Evolutionary conservation across 2,329 filamentous ascomycete species (phyloP).

Genomic region (Anisogramma anomala): DNA sequence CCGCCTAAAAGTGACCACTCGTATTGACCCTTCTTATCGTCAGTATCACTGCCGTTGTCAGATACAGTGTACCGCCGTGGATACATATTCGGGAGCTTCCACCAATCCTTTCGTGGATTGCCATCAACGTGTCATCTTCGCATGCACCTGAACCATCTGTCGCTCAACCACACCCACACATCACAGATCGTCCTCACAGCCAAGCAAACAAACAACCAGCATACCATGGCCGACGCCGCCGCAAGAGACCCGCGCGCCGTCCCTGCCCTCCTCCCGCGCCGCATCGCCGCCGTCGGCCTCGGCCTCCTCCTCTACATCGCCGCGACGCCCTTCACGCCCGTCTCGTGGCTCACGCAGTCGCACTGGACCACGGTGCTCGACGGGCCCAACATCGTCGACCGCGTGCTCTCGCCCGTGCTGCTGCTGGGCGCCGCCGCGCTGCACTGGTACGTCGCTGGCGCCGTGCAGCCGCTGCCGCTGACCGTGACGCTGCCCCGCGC

Average conservation of each 20-base stretch:
- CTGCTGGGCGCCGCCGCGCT: conserved; percentile 9
- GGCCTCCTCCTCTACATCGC: conserved; percentile 7
- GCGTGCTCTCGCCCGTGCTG: conserved; percentile 9
- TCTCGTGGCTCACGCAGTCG: conserved; percentile 12
- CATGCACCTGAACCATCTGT: background rate
- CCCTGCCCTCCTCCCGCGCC: conserved; percentile 6
- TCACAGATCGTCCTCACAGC: no score
- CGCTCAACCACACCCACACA: no score
- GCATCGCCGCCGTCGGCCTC: conserved; percentile 7
- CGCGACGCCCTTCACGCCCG: conserved; percentile 4
- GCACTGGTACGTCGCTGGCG: conserved; percentile 13
- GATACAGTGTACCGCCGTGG: no score
- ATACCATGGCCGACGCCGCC: conserved; percentile 3
- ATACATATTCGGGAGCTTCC: no score
- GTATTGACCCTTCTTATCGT: no score
- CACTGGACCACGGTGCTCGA: conserved; percentile 10
- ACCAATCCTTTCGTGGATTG: background rate
- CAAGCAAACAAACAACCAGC: no score
- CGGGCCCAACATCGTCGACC: conserved; percentile 10
- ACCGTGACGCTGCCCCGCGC: conserved; percentile 10
- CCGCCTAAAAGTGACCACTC: no score
- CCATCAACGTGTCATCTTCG: background rate
- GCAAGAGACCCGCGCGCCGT: background rate
- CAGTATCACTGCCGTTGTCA: no score
- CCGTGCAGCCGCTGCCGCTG: conserved; percentile 4